Evolutionary conservation across 495 filamentous ascomycete species (phyloP).

Genomic region (Hypomontagnella monticulosa): DNA sequence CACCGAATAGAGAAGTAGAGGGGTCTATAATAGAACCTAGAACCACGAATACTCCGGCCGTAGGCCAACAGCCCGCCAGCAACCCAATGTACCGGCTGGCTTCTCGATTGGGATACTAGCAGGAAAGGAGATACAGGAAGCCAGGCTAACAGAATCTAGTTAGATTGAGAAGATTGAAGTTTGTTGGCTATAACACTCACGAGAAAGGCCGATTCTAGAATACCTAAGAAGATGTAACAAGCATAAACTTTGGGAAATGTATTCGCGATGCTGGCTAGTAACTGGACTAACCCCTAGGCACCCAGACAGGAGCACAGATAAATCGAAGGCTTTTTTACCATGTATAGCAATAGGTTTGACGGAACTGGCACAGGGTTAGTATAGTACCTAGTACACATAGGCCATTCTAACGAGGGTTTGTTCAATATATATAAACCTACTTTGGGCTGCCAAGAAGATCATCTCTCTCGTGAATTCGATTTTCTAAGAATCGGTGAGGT

Average conservation of each 20-base stretch:
- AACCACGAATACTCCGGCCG: not conserved
- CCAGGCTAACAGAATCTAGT: slow-evolving; percentile 19
- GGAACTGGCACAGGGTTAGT: slow-evolving; percentile 16
- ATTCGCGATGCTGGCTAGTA: not conserved
- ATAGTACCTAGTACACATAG: too few species aligned
- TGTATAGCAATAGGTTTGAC: not conserved
- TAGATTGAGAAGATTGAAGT: not conserved
- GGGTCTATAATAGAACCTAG: not conserved
- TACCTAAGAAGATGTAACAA: not conserved
- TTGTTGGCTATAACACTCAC: not conserved
- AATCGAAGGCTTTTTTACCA: not conserved
- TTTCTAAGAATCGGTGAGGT: not conserved
- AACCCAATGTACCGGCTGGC: not conserved
- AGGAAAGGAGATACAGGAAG: slow-evolving; percentile 18
- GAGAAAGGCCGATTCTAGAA: slow-evolving; percentile 15
- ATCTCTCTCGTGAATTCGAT: slow-evolving; percentile 1
- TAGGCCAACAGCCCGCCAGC: not conserved
- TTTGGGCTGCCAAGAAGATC: not conserved
- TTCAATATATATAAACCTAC: not conserved
- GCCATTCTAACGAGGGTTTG: not conserved
- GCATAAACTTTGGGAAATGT: not conserved
- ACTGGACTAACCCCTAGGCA: not conserved
- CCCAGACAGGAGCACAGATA: not conserved
- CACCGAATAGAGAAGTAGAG: not conserved
- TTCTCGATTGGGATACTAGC: slow-evolving; percentile 13